phyloP scores from a whole-genome alignment of 306 rosid genomes.

The Fragaria vesca region DNA sequence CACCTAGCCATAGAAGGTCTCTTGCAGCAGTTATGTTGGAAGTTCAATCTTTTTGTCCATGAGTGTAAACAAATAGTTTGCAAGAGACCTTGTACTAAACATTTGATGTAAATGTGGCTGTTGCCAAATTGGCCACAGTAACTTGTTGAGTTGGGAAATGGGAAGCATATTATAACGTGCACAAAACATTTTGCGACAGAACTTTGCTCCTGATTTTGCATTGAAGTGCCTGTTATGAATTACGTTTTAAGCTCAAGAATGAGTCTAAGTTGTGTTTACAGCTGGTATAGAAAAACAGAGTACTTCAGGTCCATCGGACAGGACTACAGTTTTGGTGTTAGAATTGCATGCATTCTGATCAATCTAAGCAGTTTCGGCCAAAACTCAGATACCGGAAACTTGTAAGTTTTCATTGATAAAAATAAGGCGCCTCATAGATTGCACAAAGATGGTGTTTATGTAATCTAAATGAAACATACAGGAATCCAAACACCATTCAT shows the following conservation, averaged over 20 bases:
- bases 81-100: neutral
- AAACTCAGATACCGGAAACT: neutral
- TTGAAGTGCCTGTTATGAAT: neutral
- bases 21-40: neutral
- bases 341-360: neutral
- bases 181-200: neutral
- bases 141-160: neutral
- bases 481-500: neutral
- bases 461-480: neutral
- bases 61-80: slow-evolving; percentile 14
- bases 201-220: neutral
- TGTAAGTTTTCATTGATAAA: neutral
- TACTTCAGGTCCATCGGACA: neutral
- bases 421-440: neutral
- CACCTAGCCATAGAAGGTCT: slow-evolving; percentile 60
- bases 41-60: slow-evolving; percentile 19
- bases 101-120: too few relatives aligned
- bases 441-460: neutral
- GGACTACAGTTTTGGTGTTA: neutral
- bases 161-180: neutral
- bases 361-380: neutral
- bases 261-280: neutral
- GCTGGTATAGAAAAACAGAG: neutral
- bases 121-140: neutral
- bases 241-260: neutral